Evolutionary conservation across 371 early-diverging fungal genomes (phyloP).

Genomic region (Mortierella sp.): DNA sequence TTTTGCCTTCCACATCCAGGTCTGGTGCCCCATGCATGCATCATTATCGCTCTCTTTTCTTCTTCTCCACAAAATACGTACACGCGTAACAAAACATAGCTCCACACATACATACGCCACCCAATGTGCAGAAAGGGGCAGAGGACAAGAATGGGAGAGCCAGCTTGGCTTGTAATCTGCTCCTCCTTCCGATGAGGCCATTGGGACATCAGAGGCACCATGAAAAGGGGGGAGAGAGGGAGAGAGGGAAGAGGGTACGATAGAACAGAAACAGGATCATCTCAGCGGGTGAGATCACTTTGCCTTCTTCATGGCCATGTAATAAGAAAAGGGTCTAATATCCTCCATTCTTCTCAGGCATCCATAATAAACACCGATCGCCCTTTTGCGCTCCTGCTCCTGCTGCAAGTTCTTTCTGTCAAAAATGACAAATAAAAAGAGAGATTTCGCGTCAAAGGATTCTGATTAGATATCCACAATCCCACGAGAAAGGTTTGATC

Average conservation of each 20-base stretch:
- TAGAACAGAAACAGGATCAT: constrained; percentile 2
- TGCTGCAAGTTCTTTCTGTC: background rate
- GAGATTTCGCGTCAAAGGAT: background rate
- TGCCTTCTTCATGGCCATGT: too few relatives aligned
- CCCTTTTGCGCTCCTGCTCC: background rate
- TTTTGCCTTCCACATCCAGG: constrained; percentile 9
- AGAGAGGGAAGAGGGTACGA: background rate
- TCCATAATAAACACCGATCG: background rate
- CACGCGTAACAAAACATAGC: background rate
- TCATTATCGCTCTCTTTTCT: background rate
- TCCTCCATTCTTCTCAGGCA: background rate
- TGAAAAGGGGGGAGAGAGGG: background rate
- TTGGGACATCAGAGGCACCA: background rate
- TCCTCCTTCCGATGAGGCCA: background rate
- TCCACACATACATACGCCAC: background rate
- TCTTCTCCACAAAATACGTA: constrained; percentile 8
- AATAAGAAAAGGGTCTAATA: background rate
- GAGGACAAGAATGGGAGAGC: background rate
- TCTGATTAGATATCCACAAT: background rate
- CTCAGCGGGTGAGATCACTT: background rate
- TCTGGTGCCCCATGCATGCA: constrained; percentile 11
- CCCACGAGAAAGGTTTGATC: too few relatives aligned
- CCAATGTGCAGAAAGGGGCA: background rate
- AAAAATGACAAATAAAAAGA: background rate
- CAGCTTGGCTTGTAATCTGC: background rate